Base-by-base conservation (phyloP, 257 asterid genomes). In the Nicotiana paniculata region DNA sequence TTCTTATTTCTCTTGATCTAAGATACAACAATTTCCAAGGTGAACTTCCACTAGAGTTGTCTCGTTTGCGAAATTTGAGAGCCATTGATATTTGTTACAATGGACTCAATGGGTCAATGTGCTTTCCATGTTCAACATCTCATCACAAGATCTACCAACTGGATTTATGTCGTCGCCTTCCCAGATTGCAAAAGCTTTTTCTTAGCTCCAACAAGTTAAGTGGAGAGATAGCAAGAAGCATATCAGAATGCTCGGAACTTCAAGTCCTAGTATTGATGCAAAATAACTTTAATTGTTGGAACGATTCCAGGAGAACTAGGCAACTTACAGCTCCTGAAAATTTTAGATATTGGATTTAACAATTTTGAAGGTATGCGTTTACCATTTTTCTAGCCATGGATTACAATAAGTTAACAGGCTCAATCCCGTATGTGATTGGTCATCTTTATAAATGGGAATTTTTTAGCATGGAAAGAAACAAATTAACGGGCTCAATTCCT, bases 1-100 rank as follows among this genome's bases (percentile, higher is more conserved):
- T 86, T 83, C 88, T 89, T 10, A 79, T 46, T 32, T 81, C 79
- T 12, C 82, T 88, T 4, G 86, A 86, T 18, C 39, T 87, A 54
- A 82, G 88, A 11, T 0, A 26, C 24, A 88, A 88, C 5, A 30
- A 46, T 28, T 78, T 85, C 69, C 30, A 21, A 0, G 90, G 87
- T 37, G 53, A 55, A 15, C 61, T 89, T 12, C 90, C 89, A 15
- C 13, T 17, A 2, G 86, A 83, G 16, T 53, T 89, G 8, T 53
- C 86, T n/a, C 66, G 57, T 32, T 81, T 85, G 69, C 28, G 48
- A 4, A 72, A 9, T 3, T 24, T 46, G 61, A 72, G 58, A 43
- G 21, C 1, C 37, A 72, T 46, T 46, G 1, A 72, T 12, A 58
- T 72, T 46, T 13, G 37, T 72, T 72, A 0, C 28, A 58, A 7